phyloP scores from a whole-genome alignment of 768 basidiomycete species.

The Leccinum subgranulosum region DNA sequence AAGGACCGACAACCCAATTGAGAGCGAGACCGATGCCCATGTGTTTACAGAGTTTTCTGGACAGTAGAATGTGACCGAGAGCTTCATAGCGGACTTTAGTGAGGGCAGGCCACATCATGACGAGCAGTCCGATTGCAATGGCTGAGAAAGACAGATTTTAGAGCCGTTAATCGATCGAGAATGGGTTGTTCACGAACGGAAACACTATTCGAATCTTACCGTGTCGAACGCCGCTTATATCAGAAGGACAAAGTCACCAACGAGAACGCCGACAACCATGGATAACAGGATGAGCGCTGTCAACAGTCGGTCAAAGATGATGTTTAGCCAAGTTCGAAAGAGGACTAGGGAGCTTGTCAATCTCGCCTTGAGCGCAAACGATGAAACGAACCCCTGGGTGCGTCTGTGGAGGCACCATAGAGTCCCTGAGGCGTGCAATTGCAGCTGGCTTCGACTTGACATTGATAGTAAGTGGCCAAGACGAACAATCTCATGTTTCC shows the following conservation, averaged over 20 bases:
- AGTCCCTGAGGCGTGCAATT: neutral
- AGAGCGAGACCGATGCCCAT: slow-evolving; percentile 62
- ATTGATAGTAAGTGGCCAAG: too few species aligned
- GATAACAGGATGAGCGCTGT: slow-evolving; percentile 63
- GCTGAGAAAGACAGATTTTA: slow-evolving; percentile 40
- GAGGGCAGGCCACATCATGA: slow-evolving; percentile 88
- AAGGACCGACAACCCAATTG: slow-evolving; percentile 80
- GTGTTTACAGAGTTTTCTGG: slow-evolving; percentile 60
- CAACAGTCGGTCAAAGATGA: slow-evolving; percentile 57
- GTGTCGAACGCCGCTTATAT: slow-evolving; percentile 63
- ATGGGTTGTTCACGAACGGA: slow-evolving; percentile 60
- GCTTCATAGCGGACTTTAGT: slow-evolving; percentile 76
- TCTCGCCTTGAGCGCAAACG: neutral
- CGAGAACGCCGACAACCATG: slow-evolving; percentile 75
- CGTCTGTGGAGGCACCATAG: neutral
- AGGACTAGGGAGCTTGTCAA: slow-evolving; percentile 24
- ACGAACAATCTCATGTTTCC: too few species aligned
- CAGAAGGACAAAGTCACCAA: slow-evolving; percentile 62
- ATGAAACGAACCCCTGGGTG: slow-evolving; percentile 6
- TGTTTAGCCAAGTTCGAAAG: slow-evolving; percentile 39
- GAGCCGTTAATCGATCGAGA: neutral
- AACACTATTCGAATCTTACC: slow-evolving; percentile 60
- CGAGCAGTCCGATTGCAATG: slow-evolving; percentile 73
- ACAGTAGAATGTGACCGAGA: slow-evolving; percentile 54
- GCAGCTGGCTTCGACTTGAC: too few species aligned